Evolutionary conservation across 371 early-diverging fungal species (phyloP), one percentile per base, ranked within the genome.

Genomic region (Mucor velutinosus): DNA sequence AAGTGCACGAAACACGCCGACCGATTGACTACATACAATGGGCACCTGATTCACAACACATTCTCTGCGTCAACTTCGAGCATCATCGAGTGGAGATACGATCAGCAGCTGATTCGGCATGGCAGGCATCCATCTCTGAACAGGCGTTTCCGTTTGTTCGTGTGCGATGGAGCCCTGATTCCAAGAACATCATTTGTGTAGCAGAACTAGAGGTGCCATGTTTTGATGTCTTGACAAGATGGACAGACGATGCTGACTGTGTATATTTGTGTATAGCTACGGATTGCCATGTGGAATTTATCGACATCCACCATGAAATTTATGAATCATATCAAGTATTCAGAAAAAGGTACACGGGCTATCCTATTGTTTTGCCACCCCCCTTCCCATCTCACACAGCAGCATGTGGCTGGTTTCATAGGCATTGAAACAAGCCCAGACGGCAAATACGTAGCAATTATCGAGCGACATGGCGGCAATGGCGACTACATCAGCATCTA

Each of bases 401-500:
- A 4, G 14, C 35, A 35, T 8, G 35, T 35, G 35, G 35, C 43
- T 43, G 43, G 19, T 19, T 19, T 19, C 45, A 64, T 59, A 73
- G 90, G 92, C 5, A 84, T 79, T 58, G 76, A 81, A 57, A 86
- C 88, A 60, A 89, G 94, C 58, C 82, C 82, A 0, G 90, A 91
- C 70, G 84, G 85, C 0, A 75, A 83, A 32, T 95, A 90, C 65
- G 74, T 91, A 67, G 91, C 92, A 2, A 65, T 92, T n/a, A 75
- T 82, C 8, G 82, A 87, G 66, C 75, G 81, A 27, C 68, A 69
- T 15, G 89, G 92, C 25, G 80, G 87, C 60, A 92, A 88, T 57
- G 37, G 37, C 0, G 96, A 96, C 62, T 84, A 75, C 56, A 58
- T 96, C 1, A 79, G 87, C 29, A 80, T 95, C 4, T 94, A 91